phyloP scores from a whole-genome alignment of 331 rosid species.

The Saraca asoca region DNA sequence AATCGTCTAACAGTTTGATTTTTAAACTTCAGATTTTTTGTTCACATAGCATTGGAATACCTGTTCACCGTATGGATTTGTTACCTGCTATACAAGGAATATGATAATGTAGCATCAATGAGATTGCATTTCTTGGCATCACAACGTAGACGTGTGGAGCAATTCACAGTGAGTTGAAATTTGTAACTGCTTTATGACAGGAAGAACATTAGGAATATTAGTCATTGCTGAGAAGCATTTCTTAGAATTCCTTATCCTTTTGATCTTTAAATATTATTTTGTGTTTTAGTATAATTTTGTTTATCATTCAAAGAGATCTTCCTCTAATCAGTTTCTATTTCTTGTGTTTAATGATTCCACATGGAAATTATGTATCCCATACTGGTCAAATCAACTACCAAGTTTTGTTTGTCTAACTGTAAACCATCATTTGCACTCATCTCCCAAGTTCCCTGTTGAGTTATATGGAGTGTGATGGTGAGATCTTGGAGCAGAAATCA shows the following conservation, averaged over 20 bases:
- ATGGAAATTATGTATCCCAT: not conserved
- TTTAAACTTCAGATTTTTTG: conserved; percentile 74
- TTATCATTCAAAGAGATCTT: not conserved
- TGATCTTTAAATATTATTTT: not conserved
- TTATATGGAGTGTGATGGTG: not conserved
- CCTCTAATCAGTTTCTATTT: not conserved
- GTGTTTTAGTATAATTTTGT: not conserved
- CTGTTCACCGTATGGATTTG: conserved; percentile 84
- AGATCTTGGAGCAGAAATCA: not conserved
- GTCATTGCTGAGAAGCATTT: not conserved
- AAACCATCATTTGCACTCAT: not conserved
- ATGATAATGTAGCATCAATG: conserved; percentile 65
- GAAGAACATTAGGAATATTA: conserved; percentile 12
- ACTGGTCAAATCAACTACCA: not conserved
- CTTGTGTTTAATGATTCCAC: not conserved
- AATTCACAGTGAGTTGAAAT: conserved; percentile 70
- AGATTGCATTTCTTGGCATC: conserved; percentile 79
- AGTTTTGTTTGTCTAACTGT: not conserved
- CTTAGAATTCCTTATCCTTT: conserved; percentile 20
- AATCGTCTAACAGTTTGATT: conserved; percentile 27
- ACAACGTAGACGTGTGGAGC: conserved; percentile 75
- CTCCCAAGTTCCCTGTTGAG: not conserved
- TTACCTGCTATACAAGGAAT: conserved; percentile 78
- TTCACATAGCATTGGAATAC: conserved; percentile 87
- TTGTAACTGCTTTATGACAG: conserved; percentile 7